Base-by-base conservation (phyloP, 2,329 filamentous ascomycete genomes). In the Fusarium torreyae region DNA sequence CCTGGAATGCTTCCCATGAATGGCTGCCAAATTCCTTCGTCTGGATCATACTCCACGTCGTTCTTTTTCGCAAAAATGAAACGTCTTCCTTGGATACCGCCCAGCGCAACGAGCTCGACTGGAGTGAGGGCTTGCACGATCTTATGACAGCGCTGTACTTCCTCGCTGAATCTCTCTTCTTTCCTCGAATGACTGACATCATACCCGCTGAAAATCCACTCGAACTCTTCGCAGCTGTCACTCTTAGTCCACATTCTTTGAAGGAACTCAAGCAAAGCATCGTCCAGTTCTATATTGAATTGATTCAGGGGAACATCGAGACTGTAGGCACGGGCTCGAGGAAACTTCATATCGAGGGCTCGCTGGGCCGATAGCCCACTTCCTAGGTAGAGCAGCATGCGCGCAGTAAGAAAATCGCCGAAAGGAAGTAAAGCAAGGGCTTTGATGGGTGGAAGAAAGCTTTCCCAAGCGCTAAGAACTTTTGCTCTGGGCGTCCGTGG, bases 341-440 rank as follows among this genome's bases (percentile, higher is more conserved):
- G n/a, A 11, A 40, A 17, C n/a, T 22, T 51, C 49, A 31, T 40
- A 22, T 40, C 24, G 7, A 51, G 4, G 17, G 49, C 49, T 31
- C 6, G 8, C 28, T 51, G 49, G 24, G 7, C 11, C 6, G 20
- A 5, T 9, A 51, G n/a, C 18, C 36, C 49, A 28, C 36, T 51
- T 8, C 24, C 24, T 17, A 51, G n/a, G 14, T 51, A 51, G 18
- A 51, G 49, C n/a, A 51, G 22, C 49, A 51, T 51, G 13, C 49
- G 49, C 8, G 36, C 49, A 28, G 36, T 5, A n/a, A 51, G 49
- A 6, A 51, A 51, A 15, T 51, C 24, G 13, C 49, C 49, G 7
- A 17, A 51, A 17, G 49, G 36, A 5, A 51, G 49, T 18, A 14
- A 26, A 8, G 13, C 8, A 11, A 51, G 49, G 9, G 49, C 34